Evolutionary conservation across 2,329 filamentous ascomycete genomes (phyloP).

Genomic region (Colletotrichum cuscutae): DNA sequence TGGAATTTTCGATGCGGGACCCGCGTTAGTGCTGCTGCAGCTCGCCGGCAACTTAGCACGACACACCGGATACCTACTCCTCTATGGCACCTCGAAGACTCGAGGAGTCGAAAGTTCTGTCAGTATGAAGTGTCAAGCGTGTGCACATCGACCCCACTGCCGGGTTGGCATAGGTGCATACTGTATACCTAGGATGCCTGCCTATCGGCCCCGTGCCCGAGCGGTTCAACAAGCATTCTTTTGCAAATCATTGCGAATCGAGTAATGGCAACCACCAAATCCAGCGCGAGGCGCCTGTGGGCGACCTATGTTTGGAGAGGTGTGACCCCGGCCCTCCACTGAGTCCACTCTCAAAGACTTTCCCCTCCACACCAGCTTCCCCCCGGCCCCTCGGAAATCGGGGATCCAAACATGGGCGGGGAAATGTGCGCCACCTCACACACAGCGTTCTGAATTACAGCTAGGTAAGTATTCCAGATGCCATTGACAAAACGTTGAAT

Average conservation of each 20-base stretch:
- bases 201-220: constrained; percentile 1
- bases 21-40: constrained; percentile 23
- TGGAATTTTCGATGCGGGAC: constrained; percentile 32
- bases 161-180: not conserved
- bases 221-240: not conserved
- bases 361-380: not conserved
- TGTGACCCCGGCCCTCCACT: not conserved
- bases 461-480: not conserved
- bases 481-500: not conserved
- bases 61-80: not conserved
- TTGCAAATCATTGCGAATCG: constrained; percentile 21
- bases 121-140: not conserved
- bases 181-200: too few relatives aligned
- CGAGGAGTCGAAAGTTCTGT: not conserved
- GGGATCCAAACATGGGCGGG: constrained; percentile 1
- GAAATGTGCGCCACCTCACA: not conserved
- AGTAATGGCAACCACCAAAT: not conserved
- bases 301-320: not conserved
- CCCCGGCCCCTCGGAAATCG: constrained; percentile 13
- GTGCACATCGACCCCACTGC: not conserved
- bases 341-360: not conserved
- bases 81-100: constrained; percentile 17
- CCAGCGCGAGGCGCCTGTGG: not conserved
- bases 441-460: not conserved
- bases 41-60: constrained; percentile 20